phyloP scores from a whole-genome alignment of 75 land plant genomes.

The Pinus albicaulis region DNA sequence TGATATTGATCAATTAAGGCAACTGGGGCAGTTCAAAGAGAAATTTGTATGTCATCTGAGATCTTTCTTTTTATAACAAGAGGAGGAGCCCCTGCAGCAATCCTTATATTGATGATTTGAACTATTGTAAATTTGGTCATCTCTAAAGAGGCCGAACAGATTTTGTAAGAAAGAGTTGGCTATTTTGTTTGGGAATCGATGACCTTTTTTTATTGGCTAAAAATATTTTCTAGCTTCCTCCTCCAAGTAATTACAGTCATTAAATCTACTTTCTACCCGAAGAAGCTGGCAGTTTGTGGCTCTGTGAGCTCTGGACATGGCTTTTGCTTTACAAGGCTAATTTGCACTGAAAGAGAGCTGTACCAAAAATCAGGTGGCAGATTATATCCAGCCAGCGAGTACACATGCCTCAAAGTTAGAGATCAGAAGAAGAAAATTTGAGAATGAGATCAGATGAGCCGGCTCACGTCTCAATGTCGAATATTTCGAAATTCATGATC shows the following conservation, averaged over 20 bases:
- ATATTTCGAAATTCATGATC: too few relatives aligned
- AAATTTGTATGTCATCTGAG: too few relatives aligned
- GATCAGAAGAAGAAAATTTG: too few relatives aligned
- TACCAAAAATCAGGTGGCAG: background rate
- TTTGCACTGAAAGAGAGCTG: conserved; percentile 12
- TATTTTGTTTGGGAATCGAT: conserved; percentile 41
- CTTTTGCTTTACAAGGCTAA: conserved; percentile 35
- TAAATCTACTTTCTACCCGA: conserved; percentile 44
- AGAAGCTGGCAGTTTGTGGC: conserved; percentile 20
- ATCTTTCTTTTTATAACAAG: too few relatives aligned
- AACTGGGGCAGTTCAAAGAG: too few relatives aligned
- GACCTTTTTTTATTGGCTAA: conserved; percentile 25
- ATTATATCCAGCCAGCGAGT: background rate
- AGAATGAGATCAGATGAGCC: too few relatives aligned
- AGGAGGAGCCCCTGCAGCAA: too few relatives aligned
- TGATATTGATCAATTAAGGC: too few relatives aligned
- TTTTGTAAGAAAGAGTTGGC: background rate
- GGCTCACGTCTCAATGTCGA: background rate
- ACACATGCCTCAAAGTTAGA: background rate
- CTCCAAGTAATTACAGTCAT: conserved; percentile 15
- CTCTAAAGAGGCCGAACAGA: background rate
- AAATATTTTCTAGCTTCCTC: conserved; percentile 26
- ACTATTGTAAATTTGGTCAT: background rate
- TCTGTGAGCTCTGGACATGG: conserved; percentile 47
- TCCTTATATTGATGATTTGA: too few relatives aligned